Evolutionary conservation across 768 basidiomycete genomes (phyloP).

Genomic region (Tricholoma saponaceum): DNA sequence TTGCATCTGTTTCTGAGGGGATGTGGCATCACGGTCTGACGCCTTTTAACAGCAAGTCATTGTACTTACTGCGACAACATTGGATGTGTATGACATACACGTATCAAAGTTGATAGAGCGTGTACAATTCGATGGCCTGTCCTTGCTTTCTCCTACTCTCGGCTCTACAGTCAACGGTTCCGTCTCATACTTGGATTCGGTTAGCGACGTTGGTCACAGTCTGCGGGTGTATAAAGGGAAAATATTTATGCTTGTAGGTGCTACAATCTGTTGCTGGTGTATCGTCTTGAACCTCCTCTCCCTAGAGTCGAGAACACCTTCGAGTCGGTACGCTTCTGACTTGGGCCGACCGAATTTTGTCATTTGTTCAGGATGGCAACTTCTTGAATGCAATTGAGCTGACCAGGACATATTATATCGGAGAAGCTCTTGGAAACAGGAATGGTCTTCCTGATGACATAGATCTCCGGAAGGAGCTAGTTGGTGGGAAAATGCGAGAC

Average conservation of each 20-base stretch:
- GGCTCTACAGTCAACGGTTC: slow-evolving; percentile 42
- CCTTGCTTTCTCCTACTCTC: slow-evolving; percentile 52
- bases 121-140: slow-evolving; percentile 51
- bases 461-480: slow-evolving; percentile 51
- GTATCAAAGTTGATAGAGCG: slow-evolving; percentile 57
- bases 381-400: slow-evolving; percentile 90
- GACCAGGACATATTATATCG: slow-evolving; percentile 75
- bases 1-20: slow-evolving; percentile 6
- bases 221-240: slow-evolving; percentile 85
- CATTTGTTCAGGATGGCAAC: slow-evolving; percentile 79
- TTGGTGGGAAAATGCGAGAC: slow-evolving; percentile 73
- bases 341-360: slow-evolving; percentile 92
- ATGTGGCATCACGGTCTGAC: slow-evolving; percentile 1
- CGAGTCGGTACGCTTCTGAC: slow-evolving; percentile 83
- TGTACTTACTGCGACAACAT: slow-evolving; percentile 46
- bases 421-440: slow-evolving; percentile 77
- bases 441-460: slow-evolving; percentile 78
- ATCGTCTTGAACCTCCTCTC: slow-evolving; percentile 2
- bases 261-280: neutral
- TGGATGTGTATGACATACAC: slow-evolving; percentile 71
- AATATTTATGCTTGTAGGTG: slow-evolving; percentile 80
- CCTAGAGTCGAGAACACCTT: slow-evolving; percentile 61
- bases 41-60: slow-evolving; percentile 59
- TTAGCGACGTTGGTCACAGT: slow-evolving; percentile 61
- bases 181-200: slow-evolving; percentile 43